Evolutionary conservation across 441 rosid species (phyloP).

Genomic region (Raphanus hybrid): DNA sequence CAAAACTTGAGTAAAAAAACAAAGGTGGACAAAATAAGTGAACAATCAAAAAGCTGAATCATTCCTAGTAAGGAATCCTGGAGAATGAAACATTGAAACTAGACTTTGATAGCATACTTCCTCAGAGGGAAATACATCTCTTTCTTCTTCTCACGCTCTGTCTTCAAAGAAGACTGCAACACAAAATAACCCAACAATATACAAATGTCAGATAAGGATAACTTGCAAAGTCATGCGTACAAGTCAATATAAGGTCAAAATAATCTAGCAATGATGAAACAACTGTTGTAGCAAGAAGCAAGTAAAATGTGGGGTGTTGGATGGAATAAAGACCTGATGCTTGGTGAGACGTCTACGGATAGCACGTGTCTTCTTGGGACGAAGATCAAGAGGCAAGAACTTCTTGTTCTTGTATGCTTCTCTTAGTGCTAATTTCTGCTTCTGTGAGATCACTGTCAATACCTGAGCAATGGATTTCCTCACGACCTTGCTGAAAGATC

Average conservation of each 20-base stretch:
- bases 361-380: constrained; percentile 96
- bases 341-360: constrained; percentile 85
- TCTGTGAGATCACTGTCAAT: constrained; percentile 87
- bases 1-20: constrained; percentile 18
- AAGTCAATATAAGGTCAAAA: background rate
- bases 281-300: background rate
- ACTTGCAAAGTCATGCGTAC: background rate
- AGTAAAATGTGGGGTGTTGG: background rate
- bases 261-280: background rate
- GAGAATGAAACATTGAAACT: constrained; percentile 5
- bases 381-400: constrained; percentile 87
- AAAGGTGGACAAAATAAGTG: constrained; percentile 3
- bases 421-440: constrained; percentile 76
- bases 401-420: constrained; percentile 85
- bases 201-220: background rate
- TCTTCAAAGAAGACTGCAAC: constrained; percentile 51
- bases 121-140: constrained; percentile 67
- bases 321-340: constrained; percentile 59
- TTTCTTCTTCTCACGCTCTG: constrained; percentile 66
- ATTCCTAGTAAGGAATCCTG: background rate
- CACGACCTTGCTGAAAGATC: constrained; percentile 46
- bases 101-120: constrained; percentile 50
- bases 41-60: background rate
- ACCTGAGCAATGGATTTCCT: constrained; percentile 91
- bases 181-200: background rate